phyloP scores from a whole-genome alignment of 768 basidiomycete genomes.

The Neoboletus subvelutipes region DNA sequence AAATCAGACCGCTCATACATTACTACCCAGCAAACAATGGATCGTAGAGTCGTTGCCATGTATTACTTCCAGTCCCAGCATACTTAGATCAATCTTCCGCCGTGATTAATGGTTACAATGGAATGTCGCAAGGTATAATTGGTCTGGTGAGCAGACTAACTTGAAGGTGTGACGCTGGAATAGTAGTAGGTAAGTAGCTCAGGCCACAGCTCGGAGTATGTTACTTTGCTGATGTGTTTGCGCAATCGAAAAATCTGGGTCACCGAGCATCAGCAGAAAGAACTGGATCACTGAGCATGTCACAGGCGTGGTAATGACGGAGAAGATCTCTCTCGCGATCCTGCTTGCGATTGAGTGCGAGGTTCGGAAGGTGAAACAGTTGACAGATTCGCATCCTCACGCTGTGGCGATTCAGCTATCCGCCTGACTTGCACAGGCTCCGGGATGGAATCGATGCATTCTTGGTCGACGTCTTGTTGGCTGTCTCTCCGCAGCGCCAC shows the following conservation, averaged over 20 bases:
- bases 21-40: not conserved
- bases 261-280: not conserved
- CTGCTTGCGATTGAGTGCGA: not conserved
- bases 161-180: too few species aligned
- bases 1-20: not conserved
- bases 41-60: not conserved
- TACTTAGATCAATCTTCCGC: not conserved
- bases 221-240: not conserved
- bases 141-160: too few species aligned
- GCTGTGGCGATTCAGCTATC: not conserved
- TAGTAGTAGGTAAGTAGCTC: not conserved
- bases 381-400: not conserved
- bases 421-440: not conserved
- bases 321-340: not conserved
- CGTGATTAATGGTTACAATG: not conserved
- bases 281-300: not conserved
- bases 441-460: not conserved
- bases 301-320: not conserved
- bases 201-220: not conserved
- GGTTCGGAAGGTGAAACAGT: not conserved
- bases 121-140: conserved; percentile 10
- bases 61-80: not conserved
- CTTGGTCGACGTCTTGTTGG: not conserved
- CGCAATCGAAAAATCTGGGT: not conserved
- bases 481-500: not conserved